These are phyloP conservation scores for Verbascum thapsus DNA, from an alignment of 257 asterid genomes.

Conservation along the genomic window DNA sequence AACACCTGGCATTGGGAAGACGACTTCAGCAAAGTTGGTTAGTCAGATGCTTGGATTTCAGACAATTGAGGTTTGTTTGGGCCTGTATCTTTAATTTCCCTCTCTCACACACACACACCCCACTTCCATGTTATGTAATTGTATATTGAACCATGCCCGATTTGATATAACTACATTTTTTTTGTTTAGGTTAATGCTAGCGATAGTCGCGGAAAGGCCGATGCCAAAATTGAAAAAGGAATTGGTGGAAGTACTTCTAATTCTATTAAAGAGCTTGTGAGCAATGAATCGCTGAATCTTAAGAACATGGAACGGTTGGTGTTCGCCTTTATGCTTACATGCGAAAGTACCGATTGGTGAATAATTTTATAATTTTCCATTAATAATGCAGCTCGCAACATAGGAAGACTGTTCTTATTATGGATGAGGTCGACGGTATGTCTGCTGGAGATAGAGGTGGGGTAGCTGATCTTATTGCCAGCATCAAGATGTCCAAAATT, in stretches of 20 bases:
- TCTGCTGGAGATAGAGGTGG: constrained; percentile 99
- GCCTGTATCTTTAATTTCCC: background rate
- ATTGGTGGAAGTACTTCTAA: constrained; percentile 95
- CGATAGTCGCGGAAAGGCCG: constrained; percentile 98
- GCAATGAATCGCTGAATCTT: constrained; percentile 68
- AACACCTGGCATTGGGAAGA: constrained; percentile 97
- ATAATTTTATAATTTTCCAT: constrained; percentile 25
- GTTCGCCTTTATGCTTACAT: constrained; percentile 27
- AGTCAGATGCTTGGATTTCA: constrained; percentile 93
- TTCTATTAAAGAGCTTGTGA: constrained; percentile 84
- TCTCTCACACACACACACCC: constrained; percentile 15
- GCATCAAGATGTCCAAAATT: constrained; percentile 84
- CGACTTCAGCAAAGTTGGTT: constrained; percentile 89
- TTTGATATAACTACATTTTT: constrained; percentile 17
- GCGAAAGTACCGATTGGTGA: constrained; percentile 3
- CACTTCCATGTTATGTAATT: background rate
- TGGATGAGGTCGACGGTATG: constrained; percentile 99
- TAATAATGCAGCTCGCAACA: constrained; percentile 61
- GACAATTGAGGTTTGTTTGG: constrained; percentile 80
- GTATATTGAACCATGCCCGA: constrained; percentile 5
- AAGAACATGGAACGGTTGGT: constrained; percentile 63
- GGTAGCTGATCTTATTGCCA: constrained; percentile 96
- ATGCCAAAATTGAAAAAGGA: constrained; percentile 87
- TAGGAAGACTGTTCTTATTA: constrained; percentile 80
- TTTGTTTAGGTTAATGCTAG: constrained; percentile 91